Evolutionary conservation across 1,284 basidiomycete genomes (phyloP).

Genomic region (Cutaneotrichosporon mucoides): DNA sequence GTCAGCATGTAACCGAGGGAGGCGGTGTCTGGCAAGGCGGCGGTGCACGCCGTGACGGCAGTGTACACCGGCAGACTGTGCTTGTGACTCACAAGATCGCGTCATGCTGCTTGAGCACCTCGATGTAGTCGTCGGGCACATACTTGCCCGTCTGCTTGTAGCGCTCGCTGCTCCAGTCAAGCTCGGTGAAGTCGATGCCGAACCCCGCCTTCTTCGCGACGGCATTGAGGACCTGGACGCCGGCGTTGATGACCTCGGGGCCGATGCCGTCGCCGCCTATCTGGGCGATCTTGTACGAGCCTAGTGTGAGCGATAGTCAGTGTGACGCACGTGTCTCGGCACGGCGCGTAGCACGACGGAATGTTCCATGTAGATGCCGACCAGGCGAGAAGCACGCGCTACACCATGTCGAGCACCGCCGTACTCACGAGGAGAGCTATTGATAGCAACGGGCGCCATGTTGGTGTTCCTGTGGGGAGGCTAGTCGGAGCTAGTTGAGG

Average conservation of each 20-base stretch:
- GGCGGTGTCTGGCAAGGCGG: too few species aligned
- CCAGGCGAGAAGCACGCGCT: neutral
- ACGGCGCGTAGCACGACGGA: too few species aligned
- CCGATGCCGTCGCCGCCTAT: slow-evolving; percentile 59
- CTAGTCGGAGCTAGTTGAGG: too few species aligned
- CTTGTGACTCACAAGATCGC: slow-evolving; percentile 38
- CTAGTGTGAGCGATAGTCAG: neutral
- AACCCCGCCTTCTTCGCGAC: slow-evolving; percentile 25
- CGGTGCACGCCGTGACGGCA: too few species aligned
- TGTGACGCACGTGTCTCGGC: too few species aligned
- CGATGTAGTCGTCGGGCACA: slow-evolving; percentile 24
- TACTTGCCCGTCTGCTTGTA: slow-evolving; percentile 55
- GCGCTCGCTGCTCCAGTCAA: slow-evolving; percentile 43
- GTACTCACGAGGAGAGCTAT: neutral
- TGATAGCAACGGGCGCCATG: neutral
- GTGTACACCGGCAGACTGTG: too few species aligned
- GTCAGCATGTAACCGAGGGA: slow-evolving; percentile 65
- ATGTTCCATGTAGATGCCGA: too few species aligned
- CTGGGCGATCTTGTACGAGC: slow-evolving; percentile 50
- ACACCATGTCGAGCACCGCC: too few species aligned
- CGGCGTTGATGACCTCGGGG: slow-evolving; percentile 53
- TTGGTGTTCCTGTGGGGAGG: neutral
- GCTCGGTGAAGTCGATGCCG: slow-evolving; percentile 24
- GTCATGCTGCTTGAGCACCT: slow-evolving; percentile 35
- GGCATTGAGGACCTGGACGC: slow-evolving; percentile 43